Conservation (phyloP, 202 grass and related monocot genomes). For the Schoenoplectus tabernaemontani region DNA sequence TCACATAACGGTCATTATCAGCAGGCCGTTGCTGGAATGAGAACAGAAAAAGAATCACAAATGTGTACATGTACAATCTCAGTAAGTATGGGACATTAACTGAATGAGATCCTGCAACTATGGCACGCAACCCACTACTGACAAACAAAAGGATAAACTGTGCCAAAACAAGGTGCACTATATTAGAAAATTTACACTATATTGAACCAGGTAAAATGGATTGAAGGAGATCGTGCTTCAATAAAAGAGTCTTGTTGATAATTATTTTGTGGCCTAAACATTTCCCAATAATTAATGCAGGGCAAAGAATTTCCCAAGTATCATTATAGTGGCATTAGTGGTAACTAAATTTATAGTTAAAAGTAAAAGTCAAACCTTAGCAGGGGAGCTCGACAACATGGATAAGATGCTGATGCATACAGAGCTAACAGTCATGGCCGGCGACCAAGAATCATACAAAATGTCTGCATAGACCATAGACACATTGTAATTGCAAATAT, state of each 20-base stretch:
- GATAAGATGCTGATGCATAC: conserved; percentile 95
- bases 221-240: not conserved
- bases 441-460: conserved; percentile 93
- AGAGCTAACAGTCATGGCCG: conserved; percentile 92
- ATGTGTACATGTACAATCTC: not conserved
- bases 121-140: not conserved
- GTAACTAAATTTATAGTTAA: not conserved
- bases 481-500: not conserved
- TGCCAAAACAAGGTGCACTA: not conserved
- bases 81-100: not conserved
- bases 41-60: conserved; percentile 6
- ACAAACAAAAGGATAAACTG: not conserved
- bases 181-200: not conserved
- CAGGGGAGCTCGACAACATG: conserved; percentile 90
- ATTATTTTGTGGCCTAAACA: not conserved
- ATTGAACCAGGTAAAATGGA: not conserved
- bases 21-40: conserved; percentile 70
- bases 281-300: not conserved
- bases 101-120: not conserved
- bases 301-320: not conserved
- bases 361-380: conserved; percentile 47
- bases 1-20: conserved; percentile 90
- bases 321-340: too few relatives aligned
- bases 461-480: conserved; percentile 51
- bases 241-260: not conserved